A percentile compares a stretch with the other conserved stretches of the same genome.
phyloP scores from a whole-genome alignment of 2,329 filamentous ascomycete genomes.

The Elsinoe australis region DNA sequence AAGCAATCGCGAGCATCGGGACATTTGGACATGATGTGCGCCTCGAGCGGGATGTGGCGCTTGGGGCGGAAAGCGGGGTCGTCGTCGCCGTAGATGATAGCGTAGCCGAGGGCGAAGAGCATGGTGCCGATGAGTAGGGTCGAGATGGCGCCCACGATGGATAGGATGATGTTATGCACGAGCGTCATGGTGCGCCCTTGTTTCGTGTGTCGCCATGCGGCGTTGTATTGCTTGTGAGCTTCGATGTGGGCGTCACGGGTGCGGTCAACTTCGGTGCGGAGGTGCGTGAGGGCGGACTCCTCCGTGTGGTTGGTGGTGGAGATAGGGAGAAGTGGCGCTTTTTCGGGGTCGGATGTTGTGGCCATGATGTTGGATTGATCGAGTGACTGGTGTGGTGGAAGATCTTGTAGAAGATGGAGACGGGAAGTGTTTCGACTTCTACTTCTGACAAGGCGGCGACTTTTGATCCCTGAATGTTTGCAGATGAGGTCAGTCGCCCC shows the following conservation, averaged over 20 bases:
- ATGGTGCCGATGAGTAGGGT: slow-evolving; percentile 23
- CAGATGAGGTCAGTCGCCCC: slow-evolving; percentile 15
- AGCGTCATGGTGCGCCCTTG: slow-evolving; percentile 24
- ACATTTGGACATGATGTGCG: slow-evolving; percentile 92
- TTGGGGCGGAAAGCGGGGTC: slow-evolving; percentile 17
- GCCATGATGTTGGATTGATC: background rate
- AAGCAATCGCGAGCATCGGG: slow-evolving; percentile 84
- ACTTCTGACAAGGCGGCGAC: background rate
- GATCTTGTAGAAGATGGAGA: background rate
- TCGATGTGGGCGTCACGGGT: slow-evolving; percentile 21
- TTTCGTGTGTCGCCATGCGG: slow-evolving; percentile 28
- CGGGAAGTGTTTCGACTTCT: background rate
- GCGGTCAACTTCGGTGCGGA: slow-evolving; percentile 16
- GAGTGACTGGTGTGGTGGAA: background rate
- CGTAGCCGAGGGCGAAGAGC: slow-evolving; percentile 23
- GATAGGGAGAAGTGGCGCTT: slow-evolving; percentile 11
- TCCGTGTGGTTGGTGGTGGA: slow-evolving; percentile 35
- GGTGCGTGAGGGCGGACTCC: slow-evolving; percentile 17
- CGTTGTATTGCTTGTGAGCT: slow-evolving; percentile 30
- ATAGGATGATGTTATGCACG: slow-evolving; percentile 29
- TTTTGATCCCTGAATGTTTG: slow-evolving; percentile 5
- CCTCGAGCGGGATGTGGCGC: slow-evolving; percentile 66
- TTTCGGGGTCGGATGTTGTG: slow-evolving; percentile 7
- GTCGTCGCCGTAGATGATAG: slow-evolving; percentile 25
- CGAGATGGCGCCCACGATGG: slow-evolving; percentile 26